Evolutionary conservation across 73 alveolate genomes (phyloP), one percentile per base, ranked within the genome.

Genomic region (Strombidium stylifer): DNA sequence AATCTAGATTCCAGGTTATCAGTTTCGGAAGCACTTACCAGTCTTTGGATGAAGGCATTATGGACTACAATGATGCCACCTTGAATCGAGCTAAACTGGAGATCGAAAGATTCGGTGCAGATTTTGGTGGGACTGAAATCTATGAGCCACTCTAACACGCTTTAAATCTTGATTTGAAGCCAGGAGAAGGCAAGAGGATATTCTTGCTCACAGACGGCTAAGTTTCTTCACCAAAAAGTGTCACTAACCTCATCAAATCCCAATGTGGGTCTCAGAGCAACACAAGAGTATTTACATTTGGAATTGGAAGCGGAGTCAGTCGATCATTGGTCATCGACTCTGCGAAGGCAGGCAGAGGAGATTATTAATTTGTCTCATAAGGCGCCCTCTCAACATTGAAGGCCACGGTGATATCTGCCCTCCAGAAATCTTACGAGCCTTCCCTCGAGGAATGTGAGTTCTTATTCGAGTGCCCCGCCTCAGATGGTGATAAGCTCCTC

Each of bases 61-160:
- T 0, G 52, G 39, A 46, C 61, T 68, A 75, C 35, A 70, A 8
- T 35, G 78, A 73, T 48, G 30, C 67, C 31, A 75, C 69, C 42
- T 74, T 89, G 21, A 36, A 84, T 16, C 36, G 36, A 3, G 84
- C 96, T 12, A 66, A 84, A 12, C 20, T 66, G 7, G 32, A 31
- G 52, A 70, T 92, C 18, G 51, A 42, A 65, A n/a, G 45, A 7
- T 85, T 92, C 46, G 57, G 60, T 40, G 97, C 98, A 32, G 82
- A 89, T 70, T 80, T 92, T 94, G 97, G 96, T 28, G 98, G 98
- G 21, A 92, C 97, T 2, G 89, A 89, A 39, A 89, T 89, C 18
- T 55, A 45, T 28, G 7, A 56, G 18, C 78, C 78, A 0, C 54
- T 64, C 5, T 24, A 64, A 14, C 30, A 30, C 47, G 78, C 66